Percentiles rank a stretch among this genome's conserved stretches.
Evolutionary conservation across 1,284 basidiomycete species (phyloP).

Genomic region (Moesziomyces sp.): DNA sequence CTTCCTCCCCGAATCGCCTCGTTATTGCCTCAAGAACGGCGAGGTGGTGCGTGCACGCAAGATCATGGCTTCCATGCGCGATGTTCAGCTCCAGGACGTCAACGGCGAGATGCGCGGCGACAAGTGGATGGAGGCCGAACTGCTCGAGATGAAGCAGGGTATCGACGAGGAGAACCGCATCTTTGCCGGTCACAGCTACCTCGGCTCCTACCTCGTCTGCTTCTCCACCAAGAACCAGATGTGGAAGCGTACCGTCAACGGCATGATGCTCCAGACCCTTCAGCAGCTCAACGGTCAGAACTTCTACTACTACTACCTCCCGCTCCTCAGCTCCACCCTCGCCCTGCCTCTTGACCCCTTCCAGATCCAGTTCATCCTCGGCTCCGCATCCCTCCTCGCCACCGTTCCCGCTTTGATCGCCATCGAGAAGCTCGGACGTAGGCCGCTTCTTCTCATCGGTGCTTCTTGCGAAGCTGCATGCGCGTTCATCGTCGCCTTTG

Average conservation of each 20-base stretch:
- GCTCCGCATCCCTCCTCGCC: constrained; percentile 66
- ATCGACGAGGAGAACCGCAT: constrained; percentile 70
- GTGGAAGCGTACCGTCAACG: constrained; percentile 80
- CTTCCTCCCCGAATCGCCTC: constrained; percentile 79
- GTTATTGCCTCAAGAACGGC: constrained; percentile 81
- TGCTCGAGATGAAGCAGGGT: constrained; percentile 76
- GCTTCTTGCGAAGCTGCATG: constrained; percentile 67
- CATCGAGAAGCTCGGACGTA: constrained; percentile 69
- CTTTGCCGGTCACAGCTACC: constrained; percentile 79
- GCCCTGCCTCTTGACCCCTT: constrained; percentile 77
- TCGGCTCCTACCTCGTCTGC: constrained; percentile 74
- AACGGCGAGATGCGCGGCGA: constrained; percentile 73
- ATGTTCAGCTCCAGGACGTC: constrained; percentile 76
- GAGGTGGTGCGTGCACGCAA: constrained; percentile 73
- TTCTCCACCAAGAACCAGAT: constrained; percentile 75
- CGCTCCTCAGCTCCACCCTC: constrained; percentile 82
- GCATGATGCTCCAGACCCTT: constrained; percentile 76
- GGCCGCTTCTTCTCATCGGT: constrained; percentile 70
- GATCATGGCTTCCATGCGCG: constrained; percentile 73
- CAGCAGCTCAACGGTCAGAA: constrained; percentile 79
- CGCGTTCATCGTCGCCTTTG: constrained; percentile 70
- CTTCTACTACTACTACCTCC: constrained; percentile 80
- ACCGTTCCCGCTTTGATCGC: constrained; percentile 54
- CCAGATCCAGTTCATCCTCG: constrained; percentile 69
- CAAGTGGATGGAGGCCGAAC: constrained; percentile 71